Base-by-base conservation (phyloP, 139 green algal genomes). In the Yamagishiella unicocca region DNA sequence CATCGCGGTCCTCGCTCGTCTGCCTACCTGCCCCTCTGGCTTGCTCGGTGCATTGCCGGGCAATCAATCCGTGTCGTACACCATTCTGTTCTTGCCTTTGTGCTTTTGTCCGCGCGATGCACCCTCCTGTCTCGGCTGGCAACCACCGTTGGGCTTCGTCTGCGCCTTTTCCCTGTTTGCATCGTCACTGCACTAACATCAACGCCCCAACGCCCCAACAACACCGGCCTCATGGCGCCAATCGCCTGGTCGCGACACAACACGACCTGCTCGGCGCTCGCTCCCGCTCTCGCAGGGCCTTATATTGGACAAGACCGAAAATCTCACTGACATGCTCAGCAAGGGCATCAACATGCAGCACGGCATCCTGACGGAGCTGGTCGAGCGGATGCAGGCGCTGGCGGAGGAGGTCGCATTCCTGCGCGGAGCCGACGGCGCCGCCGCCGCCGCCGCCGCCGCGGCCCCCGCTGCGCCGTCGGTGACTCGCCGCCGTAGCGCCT, bases 241-340 rank as follows among this genome's bases (percentile, higher is more conserved):
- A 68, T 9, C 68, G 14, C 38, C 38, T 35, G 22, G 4, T 17
- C 14, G 1, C 70, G 1, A n/a, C 19, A 19, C 40, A 1, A 12
- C 70, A 21, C 43, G 29, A n/a, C 42, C 43, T 64, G n/a, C 43
- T 43, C 43, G 8, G 8, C 29, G 8, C n/a, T 22, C 4, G 35
- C 46, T 27, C 17, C 38, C 38, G 2, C 2, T 77, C 2, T 2
- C 27, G 5, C 55, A 73, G 58, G 37, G 8, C 25, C 2, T 27
- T 5, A 74, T 84, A 7, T 38, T 84, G 58, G 77, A 84, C 27
- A 42, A 58, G 38, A 84, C 77, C 27, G 55, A 74, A 10, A 31
- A 73, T 17, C 58, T 84, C 17, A 61, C 77, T 0, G 4, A 2
- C 1, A 14, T 74, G 55, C 35, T 84, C 9, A 38, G 42, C 4